Percentiles rank a stretch among this genome's conserved stretches.
Evolutionary conservation across 257 asterid species (phyloP).

Genomic region (Cruciata laevipes): DNA sequence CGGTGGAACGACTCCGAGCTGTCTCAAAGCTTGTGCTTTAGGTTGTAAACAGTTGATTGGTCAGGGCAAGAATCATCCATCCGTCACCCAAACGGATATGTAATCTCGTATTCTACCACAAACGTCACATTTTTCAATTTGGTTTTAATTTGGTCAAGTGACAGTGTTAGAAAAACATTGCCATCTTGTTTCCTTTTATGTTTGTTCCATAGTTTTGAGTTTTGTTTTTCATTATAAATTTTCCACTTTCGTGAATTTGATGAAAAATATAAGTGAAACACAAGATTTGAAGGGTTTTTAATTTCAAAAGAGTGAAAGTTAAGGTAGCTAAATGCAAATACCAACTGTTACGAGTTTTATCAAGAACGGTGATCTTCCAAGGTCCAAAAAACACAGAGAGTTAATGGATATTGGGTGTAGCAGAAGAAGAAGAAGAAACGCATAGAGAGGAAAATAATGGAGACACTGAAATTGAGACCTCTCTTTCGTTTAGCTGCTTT

Average conservation of each 20-base stretch:
- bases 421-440: neutral
- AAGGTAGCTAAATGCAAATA: neutral
- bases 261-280: too few relatives aligned
- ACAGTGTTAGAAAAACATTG: too few relatives aligned
- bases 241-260: neutral
- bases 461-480: slow-evolving; percentile 43
- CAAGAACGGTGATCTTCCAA: neutral
- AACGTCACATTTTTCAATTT: too few relatives aligned
- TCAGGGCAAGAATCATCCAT: slow-evolving; percentile 5
- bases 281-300: neutral
- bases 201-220: too few relatives aligned
- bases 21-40: slow-evolving; percentile 13
- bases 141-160: too few relatives aligned
- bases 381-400: neutral
- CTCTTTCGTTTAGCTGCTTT: slow-evolving; percentile 38
- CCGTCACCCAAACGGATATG: neutral
- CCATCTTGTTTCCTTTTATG: too few relatives aligned
- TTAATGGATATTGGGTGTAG: neutral
- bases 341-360: neutral
- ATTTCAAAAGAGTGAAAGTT: neutral
- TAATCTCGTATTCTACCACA: neutral
- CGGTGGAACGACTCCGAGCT: neutral
- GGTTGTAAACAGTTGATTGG: slow-evolving; percentile 21
- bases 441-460: slow-evolving; percentile 26
- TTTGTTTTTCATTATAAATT: too few relatives aligned